Base-by-base conservation (phyloP, 768 basidiomycete species). In the Clavulina sp. region DNA sequence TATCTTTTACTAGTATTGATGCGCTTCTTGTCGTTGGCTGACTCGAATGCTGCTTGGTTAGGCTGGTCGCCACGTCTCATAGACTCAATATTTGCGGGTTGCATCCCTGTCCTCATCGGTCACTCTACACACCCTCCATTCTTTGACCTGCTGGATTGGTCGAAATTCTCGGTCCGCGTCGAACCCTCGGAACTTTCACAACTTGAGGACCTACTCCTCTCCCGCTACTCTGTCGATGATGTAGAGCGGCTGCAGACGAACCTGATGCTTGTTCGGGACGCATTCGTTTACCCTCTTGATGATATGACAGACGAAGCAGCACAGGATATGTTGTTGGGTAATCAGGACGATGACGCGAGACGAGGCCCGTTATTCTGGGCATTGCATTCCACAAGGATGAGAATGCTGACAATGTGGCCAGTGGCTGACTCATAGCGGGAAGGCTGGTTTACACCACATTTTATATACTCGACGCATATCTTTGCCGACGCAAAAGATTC, bases 61-160 rank as follows among this genome's bases (percentile, higher is more conserved):
- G 60, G 60, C 44, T 68, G 68, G 68, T 62, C 67, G 1, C 62
- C 66, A 9, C 62, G 66, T 7, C 59, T 62, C 3, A 62, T 62
- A 56, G 67, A 69, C 49, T 65, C 65, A 18, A 65, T 69, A 43
- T 68, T 63, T 55, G 64, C 67, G 19, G 68, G 68, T 33, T 69
- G 68, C 56, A 69, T 69, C 29, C 67, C 68, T 16, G 65, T 68
- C 36, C 59, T 68, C 43, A 62, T 65, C 43, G 63, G 66, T 55
- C 66, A 69, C 55, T 13, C 58, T 61, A 62, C 33, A 61, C 63
- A 50, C 59, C n/a, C n/a, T n/a, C n/a, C n/a, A n/a, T n/a, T n/a
- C n/a, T n/a, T n/a, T n/a, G n/a, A n/a, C n/a, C n/a, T 66, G 51
- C 57, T 68, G 49, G 66, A 68, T 54, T 69, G 66, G 60, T 62